Evolutionary conservation across 257 asterid genomes (phyloP), one percentile per base, ranked within the genome.

Genomic region (Fraxinus excelsior): DNA sequence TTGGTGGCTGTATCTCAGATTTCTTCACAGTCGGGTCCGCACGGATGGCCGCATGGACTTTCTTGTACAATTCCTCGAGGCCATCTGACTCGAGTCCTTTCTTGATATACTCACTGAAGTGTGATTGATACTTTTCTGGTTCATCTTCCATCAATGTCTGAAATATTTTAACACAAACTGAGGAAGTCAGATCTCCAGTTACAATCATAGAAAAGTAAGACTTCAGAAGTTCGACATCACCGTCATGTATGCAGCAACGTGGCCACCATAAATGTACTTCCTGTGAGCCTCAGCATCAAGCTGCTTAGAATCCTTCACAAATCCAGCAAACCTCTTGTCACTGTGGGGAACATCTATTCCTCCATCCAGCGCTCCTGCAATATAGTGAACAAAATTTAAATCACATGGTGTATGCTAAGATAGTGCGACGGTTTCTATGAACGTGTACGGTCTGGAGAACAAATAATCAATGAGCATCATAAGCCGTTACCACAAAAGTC

Each of bases 331-430:
- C 80, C 97, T 88, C 91, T 92, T 91, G 6, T 91, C 97, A 71
- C 97, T 87, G 82, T 93, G 97, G 65, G 97, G 97, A 72, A 93
- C 83, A 40, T 93, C 97, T 31, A 93, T 86, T 18, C 97, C 97
- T 44, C 94, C 97, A 86, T 91, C 96, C 71, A 92, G 70, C 7
- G 96, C 96, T 66, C 97, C 97, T 91, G 76, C 2, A 68, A 53
- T 7, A n/a, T 25, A 21, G 31, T 10, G n/a, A 60, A 60, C 67
- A 23, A 25, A 23, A n/a, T n/a, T n/a, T n/a, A n/a, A n/a, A n/a
- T n/a, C n/a, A 18, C 64, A n/a, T 53, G 7, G 10, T 53, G 64
- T 5, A 53, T 1, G 26, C 26, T 13, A 5, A 53, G 25, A 19
- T 5, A 53, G 25, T 7, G 12, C 26, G 26, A 19, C 3, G 0